phyloP scores from a whole-genome alignment of 2,329 filamentous ascomycete genomes.

The Magnaporthales sp. region DNA sequence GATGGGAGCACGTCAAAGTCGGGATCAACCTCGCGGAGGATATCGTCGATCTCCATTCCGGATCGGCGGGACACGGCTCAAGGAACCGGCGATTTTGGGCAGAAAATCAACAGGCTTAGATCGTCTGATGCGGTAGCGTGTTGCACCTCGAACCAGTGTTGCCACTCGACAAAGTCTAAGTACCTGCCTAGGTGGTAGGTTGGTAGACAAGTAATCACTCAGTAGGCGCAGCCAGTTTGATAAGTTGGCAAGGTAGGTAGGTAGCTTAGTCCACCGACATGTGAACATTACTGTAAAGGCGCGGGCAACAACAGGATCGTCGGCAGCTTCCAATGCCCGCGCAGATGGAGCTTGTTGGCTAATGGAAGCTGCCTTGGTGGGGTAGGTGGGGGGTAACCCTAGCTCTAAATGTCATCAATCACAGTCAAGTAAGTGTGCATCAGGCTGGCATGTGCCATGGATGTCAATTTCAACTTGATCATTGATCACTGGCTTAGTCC shows the following conservation, averaged over 20 bases:
- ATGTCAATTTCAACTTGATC: too few species aligned
- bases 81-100: not conserved
- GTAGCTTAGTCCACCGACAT: not conserved
- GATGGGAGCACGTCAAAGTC: slow-evolving; percentile 42
- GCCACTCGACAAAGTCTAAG: not conserved
- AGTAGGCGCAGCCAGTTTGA: not conserved
- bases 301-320: not conserved
- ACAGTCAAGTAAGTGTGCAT: too few species aligned
- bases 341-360: not conserved
- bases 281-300: not conserved
- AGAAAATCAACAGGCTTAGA: not conserved
- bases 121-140: not conserved
- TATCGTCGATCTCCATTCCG: slow-evolving; percentile 71
- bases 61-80: not conserved
- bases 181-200: not conserved
- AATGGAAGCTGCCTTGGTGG: not conserved
- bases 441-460: too few species aligned
- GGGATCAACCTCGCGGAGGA: slow-evolving; percentile 65
- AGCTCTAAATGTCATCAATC: too few species aligned
- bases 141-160: not conserved
- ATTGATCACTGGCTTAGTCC: too few species aligned
- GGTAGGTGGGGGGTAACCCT: too few species aligned
- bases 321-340: not conserved
- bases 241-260: too few species aligned
- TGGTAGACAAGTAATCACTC: not conserved